Evolutionary conservation across 1,284 basidiomycete genomes (phyloP), one percentile per base, ranked within the genome.

Genomic region (Leccinum fallax): DNA sequence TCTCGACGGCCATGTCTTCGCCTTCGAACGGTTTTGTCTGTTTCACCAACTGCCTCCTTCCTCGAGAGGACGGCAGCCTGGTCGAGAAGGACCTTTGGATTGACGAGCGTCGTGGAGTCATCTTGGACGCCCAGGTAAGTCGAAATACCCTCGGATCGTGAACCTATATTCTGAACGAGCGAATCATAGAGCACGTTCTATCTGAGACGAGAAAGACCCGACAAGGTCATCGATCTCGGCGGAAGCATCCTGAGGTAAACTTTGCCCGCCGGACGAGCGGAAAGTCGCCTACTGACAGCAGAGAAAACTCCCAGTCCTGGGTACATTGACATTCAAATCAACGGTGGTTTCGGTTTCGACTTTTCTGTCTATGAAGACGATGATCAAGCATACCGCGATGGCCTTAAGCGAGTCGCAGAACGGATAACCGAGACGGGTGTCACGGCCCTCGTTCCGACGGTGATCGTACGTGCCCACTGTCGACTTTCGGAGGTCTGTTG

Each of bases 271-370:
- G 21, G 19, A 53, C 46, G 36, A 53, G 24, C 15, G 40, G 28
- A 28, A 24, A 16, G 15, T 13, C 7, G 16, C 24, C 9, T 28
- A 46, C 64, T 73, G 5, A 73, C 53, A 55, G 32, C 28, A 32
- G 19, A 26, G 26, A 26, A 32, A 58, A 32, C 6, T 53, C 43
- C 28, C 65, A 90, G 90, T 68, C 90, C 92, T 4, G 92, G 91
- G 1, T 84, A 89, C 66, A 81, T 94, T 58, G 91, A 93, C 72
- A 85, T 90, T 30, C 92, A 94, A 69, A 87, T 94, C 66, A 94
- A 97, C 68, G 94, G 94, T 55, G 94, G 88, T 7, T 97, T 93
- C 74, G 90, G 91, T 16, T 89, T 95, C 69, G 94, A 97, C 76
- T 96, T 96, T 69, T 93, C 91, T 19, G 85, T 93, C 15, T 89